Percentiles rank a stretch among this genome's conserved stretches.
phyloP scores from a whole-genome alignment of 371 early-diverging fungal genomes.

The Mortierella sp. region DNA sequence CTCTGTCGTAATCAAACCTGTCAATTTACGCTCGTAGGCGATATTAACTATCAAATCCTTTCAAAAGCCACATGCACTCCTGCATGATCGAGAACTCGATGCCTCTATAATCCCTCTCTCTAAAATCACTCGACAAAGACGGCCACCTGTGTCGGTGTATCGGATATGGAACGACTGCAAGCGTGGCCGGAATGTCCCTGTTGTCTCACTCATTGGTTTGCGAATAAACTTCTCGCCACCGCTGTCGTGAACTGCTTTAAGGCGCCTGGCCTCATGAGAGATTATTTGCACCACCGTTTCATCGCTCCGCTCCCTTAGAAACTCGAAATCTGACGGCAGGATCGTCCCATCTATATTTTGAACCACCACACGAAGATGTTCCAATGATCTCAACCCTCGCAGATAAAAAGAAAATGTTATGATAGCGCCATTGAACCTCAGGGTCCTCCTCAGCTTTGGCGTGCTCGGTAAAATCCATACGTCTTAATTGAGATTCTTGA shows the following conservation, averaged over 20 bases:
- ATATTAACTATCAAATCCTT: no score
- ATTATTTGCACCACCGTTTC: conserved; percentile 4
- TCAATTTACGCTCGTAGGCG: no score
- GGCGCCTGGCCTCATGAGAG: neutral
- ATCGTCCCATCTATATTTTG: conserved; percentile 9
- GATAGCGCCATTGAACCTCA: no score
- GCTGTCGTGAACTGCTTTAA: neutral
- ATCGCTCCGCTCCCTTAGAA: conserved; percentile 7
- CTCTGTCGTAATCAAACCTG: no score
- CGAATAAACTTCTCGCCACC: neutral
- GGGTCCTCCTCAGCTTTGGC: no score
- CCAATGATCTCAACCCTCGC: conserved; percentile 4
- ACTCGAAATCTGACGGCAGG: conserved; percentile 34
- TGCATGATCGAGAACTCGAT: conserved; percentile 7
- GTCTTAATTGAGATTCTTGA: neutral
- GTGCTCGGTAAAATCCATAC: neutral
- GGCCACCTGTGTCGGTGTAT: conserved; percentile 3
- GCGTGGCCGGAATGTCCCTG: conserved; percentile 20
- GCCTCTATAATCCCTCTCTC: no score
- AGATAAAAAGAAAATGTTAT: conserved; percentile 14
- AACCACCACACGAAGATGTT: neutral
- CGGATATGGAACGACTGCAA: conserved; percentile 11
- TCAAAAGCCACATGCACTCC: neutral
- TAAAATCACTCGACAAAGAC: no score
- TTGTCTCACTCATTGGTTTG: neutral